Evolutionary conservation across 1,284 basidiomycete species (phyloP), one percentile per base, ranked within the genome.

Genomic region (Papiliotrema flavescens): DNA sequence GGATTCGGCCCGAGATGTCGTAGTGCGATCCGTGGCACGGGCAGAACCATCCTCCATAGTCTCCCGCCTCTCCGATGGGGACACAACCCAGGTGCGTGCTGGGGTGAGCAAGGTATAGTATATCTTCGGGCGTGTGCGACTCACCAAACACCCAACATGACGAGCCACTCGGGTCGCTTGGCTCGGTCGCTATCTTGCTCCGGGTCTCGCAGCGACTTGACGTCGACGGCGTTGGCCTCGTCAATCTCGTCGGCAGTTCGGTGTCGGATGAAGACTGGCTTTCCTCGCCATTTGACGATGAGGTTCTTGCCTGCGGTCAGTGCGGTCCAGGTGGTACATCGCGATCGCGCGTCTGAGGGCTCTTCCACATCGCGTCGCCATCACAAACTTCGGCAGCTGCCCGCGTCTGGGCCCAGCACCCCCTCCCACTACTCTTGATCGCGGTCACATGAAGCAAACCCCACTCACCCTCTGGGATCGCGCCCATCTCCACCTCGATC

Each of bases 61-160:
- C 95, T 77, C 95, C 94, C 58, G 93, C 88, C 80, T 98, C 93
- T 54, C 79, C 81, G 65, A 99, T 98, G 62, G 96, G 96, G 51
- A 99, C 96, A 82, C 96, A 99, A 78, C 96, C 95, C 63, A 98
- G 80, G 80, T 99, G 96, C 41, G 96, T 98, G 85, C 95, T 97
- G 59, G 8, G 26, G 23, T 47, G 9, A 47, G 45, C 28, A n/a
- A 97, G 92, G 73, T 93, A 93, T 51, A 96, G 79, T 93, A 96
- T 96, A 77, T 96, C 86, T 41, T 47, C 39, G 48, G 34, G 28
- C 9, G n/a, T n/a, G 39, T 45, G 20, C 19, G 28, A 34, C 41
- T 32, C 39, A 42, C 54, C 47, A 41, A 48, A 44, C 43, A 50
- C 40, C 39, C 39, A 36, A 37, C 36, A 36, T 51, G 20, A 79